Base-by-base conservation (phyloP, 2,329 filamentous ascomycete species). In the Hysterium pulicare region DNA sequence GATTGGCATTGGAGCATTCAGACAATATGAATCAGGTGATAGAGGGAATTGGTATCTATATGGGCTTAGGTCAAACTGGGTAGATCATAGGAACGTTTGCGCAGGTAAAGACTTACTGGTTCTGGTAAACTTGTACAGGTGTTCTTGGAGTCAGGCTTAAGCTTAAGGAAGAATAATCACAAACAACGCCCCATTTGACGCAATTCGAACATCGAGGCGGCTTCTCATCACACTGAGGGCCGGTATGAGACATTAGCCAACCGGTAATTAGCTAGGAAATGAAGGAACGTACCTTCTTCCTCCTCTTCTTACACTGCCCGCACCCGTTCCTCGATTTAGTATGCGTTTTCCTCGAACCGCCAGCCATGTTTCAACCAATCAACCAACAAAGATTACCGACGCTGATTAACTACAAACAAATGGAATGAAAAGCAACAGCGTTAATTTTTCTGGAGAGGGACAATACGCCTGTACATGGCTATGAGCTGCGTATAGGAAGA, bases 321-420 rank as follows among this genome's bases (percentile, higher is more conserved):
- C 55, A 59, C 24, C 55, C 54, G 22, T 54, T 54, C 10, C 54
- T 38, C 20, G 48, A 53, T 41, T 58, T 58, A 21, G 48, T 55
- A 33, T 58, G 55, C 35, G 40, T 47, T 37, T 50, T 46, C 32
- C 53, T 52, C 4, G 53, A 41, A 17, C 46, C 47, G 22, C 44
- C 40, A 22, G 49, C 28, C 49, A 51, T 34, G 11, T 34, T 16
- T 34, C n/a, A n/a, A n/a, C n/a, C n/a, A n/a, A n/a, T n/a, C n/a
- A n/a, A n/a, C n/a, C n/a, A 15, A 34, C 32, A 21, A 15, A 34
- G 32, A 7, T 34, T 7, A 34, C 8, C 15, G 32, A 16, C n/a
- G 7, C 7, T 8, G 32, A 8, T 9, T 7, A 16, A 15, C 15
- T 15, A 34, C 7, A 15, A 21, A 7, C 15, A 34, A 34, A 34